phyloP scores from a whole-genome alignment of 164 flowering plant genomes.

The Akebia trifoliata region DNA sequence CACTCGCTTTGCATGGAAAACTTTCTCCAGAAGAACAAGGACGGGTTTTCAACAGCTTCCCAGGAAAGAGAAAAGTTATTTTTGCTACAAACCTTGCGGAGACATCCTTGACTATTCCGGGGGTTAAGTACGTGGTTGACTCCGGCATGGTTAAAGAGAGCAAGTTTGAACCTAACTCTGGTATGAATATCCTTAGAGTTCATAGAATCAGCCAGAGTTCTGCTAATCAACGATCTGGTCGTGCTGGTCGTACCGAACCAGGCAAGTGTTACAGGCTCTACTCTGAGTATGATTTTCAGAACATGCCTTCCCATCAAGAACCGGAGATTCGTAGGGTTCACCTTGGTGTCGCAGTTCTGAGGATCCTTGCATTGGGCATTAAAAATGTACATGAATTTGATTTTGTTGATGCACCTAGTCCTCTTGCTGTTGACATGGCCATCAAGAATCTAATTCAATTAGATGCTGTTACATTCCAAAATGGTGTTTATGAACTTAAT shows the following conservation, averaged over 20 bases:
- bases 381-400: constrained; percentile 61
- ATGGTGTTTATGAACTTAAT: constrained; percentile 49
- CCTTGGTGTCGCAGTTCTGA: constrained; percentile 87
- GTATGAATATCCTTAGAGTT: constrained; percentile 84
- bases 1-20: constrained; percentile 87
- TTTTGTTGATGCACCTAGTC: constrained; percentile 84
- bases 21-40: constrained; percentile 75
- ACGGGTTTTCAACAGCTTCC: constrained; percentile 51
- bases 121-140: constrained; percentile 87
- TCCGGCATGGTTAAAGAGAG: constrained; percentile 86
- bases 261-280: constrained; percentile 90
- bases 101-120: constrained; percentile 97
- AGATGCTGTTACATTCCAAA: constrained; percentile 52
- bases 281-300: constrained; percentile 48
- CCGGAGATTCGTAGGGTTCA: constrained; percentile 93
- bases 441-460: constrained; percentile 70
- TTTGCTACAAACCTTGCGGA: constrained; percentile 96
- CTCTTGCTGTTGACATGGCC: constrained; percentile 78
- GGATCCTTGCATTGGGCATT: constrained; percentile 75
- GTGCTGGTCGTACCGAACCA: constrained; percentile 94
- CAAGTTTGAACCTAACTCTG: constrained; percentile 71
- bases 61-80: constrained; percentile 75
- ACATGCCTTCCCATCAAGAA: constrained; percentile 62
- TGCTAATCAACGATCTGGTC: constrained; percentile 92
- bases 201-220: constrained; percentile 77